phyloP scores from a whole-genome alignment of 805 yeast species.

The Candida ulmi region DNA sequence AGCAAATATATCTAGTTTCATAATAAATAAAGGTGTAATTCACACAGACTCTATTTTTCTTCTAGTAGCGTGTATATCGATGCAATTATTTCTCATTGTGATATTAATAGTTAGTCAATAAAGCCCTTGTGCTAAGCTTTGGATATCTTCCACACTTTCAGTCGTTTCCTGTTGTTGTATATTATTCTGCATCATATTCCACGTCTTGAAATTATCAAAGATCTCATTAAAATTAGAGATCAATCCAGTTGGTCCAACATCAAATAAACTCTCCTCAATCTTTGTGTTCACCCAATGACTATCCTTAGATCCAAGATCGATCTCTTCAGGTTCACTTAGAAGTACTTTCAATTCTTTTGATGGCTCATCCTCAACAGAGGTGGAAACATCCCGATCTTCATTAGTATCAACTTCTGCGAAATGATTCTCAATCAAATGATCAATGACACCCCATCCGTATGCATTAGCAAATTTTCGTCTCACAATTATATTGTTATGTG shows the following conservation, averaged over 20 bases:
- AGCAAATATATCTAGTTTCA: not conserved
- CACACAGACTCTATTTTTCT: too few relatives aligned
- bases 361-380: conserved; percentile 8
- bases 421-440: conserved; percentile 61
- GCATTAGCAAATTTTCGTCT: conserved; percentile 72
- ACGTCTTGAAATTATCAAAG: conserved; percentile 38
- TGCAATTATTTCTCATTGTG: too few relatives aligned
- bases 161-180: not conserved
- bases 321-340: conserved; percentile 8
- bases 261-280: conserved; percentile 28
- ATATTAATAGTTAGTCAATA: too few relatives aligned
- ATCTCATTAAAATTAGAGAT: conserved; percentile 58
- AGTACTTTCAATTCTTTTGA: conserved; percentile 7
- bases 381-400: not conserved
- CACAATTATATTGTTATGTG: conserved; percentile 71
- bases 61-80: too few relatives aligned
- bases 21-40: too few relatives aligned
- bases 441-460: conserved; percentile 79
- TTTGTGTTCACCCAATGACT: conserved; percentile 45
- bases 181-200: conserved; percentile 14
- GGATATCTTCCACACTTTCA: conserved; percentile 1
- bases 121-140: conserved; percentile 6
- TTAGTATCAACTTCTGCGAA: conserved; percentile 27
- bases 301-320: conserved; percentile 16
- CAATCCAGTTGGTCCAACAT: conserved; percentile 70